Evolutionary conservation across 1,284 basidiomycete species (phyloP), one percentile per base, ranked within the genome.

Genomic region (Psilocybe mexicana): DNA sequence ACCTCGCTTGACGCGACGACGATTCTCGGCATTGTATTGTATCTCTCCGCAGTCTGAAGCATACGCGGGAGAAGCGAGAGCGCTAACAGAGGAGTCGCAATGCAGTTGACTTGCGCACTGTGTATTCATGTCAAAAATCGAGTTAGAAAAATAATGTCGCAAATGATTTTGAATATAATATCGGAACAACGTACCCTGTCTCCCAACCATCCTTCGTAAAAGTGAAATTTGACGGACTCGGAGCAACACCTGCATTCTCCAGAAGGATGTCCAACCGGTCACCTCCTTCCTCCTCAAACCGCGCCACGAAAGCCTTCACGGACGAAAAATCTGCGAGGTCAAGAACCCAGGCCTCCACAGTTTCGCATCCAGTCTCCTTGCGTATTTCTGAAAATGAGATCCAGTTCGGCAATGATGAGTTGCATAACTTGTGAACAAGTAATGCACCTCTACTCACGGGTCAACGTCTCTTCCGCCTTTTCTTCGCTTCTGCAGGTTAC

Each of bases 91-190:
- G 74, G 62, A 3, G 70, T 68, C 0, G 77, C 70, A 0, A 83
- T 61, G 59, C 74, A 65, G 60, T 81, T 80, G 7, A 77, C 72
- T 64, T 82, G 77, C 0, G 79, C 53, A 1, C 79, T 81, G 54
- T 8, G 18, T 23, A 14, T 18, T 18, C 18, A 18, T 18, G 18
- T 18, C 18, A 18, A 18, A 18, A 18, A 18, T 18, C 18, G 18
- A 18, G 18, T 18, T 12, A 6, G 12, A 26, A 7, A 26, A 28
- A 48, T 14, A 7, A 42, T 2, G 40, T 14, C 42, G 18, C 3
- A n/a, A 42, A 6, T 14, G 40, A 2, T n/a, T 12, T 11, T 30
- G 3, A 46, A 11, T 6, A 50, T 6, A 14, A 36, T 52, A n/a
- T 14, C 33, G 38, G 26, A 38, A 1, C 7, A 10, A 40, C 38